Evolutionary conservation across 179 eudicot species (phyloP).

Genomic region (Camellia oleifera): DNA sequence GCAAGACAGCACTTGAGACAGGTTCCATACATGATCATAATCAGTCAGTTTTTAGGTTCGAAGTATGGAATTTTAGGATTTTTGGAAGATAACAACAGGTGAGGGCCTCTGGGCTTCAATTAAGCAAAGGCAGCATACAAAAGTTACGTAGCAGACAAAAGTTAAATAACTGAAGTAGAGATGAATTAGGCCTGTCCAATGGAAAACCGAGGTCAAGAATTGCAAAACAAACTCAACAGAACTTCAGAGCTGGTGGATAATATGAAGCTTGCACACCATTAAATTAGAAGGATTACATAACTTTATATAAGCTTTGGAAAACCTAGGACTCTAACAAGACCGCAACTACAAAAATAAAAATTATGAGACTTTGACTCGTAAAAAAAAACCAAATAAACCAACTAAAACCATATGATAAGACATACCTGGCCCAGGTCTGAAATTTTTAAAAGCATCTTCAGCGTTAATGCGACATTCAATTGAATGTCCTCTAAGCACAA

Average conservation of each 20-base stretch:
- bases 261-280: no score
- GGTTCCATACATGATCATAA: background rate
- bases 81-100: background rate
- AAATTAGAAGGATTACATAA: background rate
- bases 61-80: background rate
- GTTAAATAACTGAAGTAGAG: no score
- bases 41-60: background rate
- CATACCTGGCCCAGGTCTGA: slow-evolving; percentile 98
- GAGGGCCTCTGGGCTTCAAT: background rate
- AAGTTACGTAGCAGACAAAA: background rate
- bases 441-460: slow-evolving; percentile 98
- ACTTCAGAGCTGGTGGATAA: no score
- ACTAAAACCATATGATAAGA: background rate
- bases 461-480: slow-evolving; percentile 99
- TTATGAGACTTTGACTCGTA: background rate
- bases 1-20: background rate
- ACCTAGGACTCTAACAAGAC: background rate
- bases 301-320: background rate
- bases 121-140: background rate
- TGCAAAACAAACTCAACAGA: no score
- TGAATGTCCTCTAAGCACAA: slow-evolving; percentile 92
- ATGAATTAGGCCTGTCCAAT: no score
- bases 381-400: background rate
- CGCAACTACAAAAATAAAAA: background rate
- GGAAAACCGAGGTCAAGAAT: no score